Conservation (phyloP, 2,329 filamentous ascomycete species). For the Alternaria ethzedia region DNA sequence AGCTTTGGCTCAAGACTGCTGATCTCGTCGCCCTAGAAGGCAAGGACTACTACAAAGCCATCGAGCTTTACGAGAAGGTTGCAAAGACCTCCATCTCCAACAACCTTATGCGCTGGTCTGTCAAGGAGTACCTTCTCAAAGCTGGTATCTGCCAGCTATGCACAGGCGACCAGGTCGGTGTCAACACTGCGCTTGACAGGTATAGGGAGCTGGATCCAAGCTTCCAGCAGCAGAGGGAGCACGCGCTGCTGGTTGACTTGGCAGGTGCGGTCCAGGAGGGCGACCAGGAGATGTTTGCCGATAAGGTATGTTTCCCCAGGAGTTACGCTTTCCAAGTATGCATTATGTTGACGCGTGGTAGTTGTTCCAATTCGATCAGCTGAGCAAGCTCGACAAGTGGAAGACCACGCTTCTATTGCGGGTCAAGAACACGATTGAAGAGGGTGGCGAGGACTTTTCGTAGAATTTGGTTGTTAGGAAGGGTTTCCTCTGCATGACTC, state of each 20-base stretch:
- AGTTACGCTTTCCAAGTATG: neutral
- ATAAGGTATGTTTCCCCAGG: constrained; percentile 64
- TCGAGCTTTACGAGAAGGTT: constrained; percentile 75
- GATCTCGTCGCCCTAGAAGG: constrained; percentile 82
- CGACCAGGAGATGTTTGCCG: constrained; percentile 82
- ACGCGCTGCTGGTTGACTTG: constrained; percentile 80
- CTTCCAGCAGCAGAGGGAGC: constrained; percentile 79
- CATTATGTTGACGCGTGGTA: constrained; percentile 10
- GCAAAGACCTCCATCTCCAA: constrained; percentile 80
- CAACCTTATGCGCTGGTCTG: constrained; percentile 68
- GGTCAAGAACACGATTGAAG: constrained; percentile 84
- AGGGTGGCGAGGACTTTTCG: constrained; percentile 71
- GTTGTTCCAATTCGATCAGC: constrained; percentile 85
- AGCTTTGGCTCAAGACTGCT: constrained; percentile 89
- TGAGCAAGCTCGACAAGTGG: constrained; percentile 96
- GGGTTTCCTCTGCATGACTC: neutral
- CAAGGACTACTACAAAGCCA: constrained; percentile 69
- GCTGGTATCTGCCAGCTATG: constrained; percentile 88
- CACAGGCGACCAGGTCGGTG: constrained; percentile 76
- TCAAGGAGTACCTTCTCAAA: constrained; percentile 96
- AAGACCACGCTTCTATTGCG: constrained; percentile 85
- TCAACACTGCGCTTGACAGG: constrained; percentile 78
- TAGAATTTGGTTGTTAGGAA: constrained; percentile 38
- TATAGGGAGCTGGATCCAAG: constrained; percentile 72
- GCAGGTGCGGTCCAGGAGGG: constrained; percentile 75